phyloP scores from a whole-genome alignment of 148 eudicot genomes.

The Spergularia marina region DNA sequence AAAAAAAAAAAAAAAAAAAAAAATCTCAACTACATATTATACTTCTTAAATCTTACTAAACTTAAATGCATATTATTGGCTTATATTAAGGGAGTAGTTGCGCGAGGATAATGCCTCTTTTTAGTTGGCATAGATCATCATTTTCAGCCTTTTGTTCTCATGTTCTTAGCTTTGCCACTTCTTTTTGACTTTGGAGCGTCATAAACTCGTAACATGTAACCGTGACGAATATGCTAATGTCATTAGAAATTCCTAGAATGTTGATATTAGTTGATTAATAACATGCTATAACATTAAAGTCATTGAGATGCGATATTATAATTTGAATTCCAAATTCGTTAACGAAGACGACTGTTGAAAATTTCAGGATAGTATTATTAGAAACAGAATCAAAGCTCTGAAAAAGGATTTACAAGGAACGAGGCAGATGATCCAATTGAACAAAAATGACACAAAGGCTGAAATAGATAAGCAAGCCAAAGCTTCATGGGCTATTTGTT shows the following conservation, averaged over 20 bases:
- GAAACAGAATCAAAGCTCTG: conserved; percentile 42
- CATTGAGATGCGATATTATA: no score
- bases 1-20: neutral
- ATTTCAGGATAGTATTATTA: conserved; percentile 38
- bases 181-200: conserved; percentile 17
- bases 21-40: neutral
- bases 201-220: no score
- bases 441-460: conserved; percentile 40
- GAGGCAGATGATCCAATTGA: conserved; percentile 26
- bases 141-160: conserved; percentile 1
- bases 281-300: no score
- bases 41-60: no score
- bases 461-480: conserved; percentile 52
- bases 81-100: conserved; percentile 11
- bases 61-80: neutral
- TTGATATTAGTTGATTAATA: no score
- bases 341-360: neutral
- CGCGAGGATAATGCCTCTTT: neutral
- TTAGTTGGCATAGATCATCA: neutral
- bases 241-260: no score
- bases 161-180: conserved; percentile 3
- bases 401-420: conserved; percentile 38
- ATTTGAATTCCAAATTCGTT: no score
- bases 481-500: conserved; percentile 64
- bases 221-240: no score